Evolutionary conservation across 208 protist genomes (phyloP), one percentile per base, ranked within the genome.

Genomic region (Trypanosoma scelopori): DNA sequence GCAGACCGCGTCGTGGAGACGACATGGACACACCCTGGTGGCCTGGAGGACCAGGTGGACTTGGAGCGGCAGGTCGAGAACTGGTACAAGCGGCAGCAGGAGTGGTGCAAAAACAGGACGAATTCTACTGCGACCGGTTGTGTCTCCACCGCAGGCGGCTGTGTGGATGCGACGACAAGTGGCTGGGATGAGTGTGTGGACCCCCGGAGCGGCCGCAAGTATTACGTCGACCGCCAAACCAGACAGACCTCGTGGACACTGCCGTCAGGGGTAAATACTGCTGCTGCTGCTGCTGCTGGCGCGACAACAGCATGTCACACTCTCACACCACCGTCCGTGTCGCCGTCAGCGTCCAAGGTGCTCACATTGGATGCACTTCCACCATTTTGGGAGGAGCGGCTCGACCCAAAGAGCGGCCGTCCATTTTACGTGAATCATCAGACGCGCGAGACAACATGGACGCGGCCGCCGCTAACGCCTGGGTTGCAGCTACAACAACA

Each of bases 21-120:
- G 13, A 89, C 82, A 12, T 92, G 86, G 86, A 71, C 74, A 49
- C 86, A 92, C 61, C 86, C 86, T 18, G 60, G 79, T 15, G 86
- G 86, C 22, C 23, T 35, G 0, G 73, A 67, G 27, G 69, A 83
- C 35, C 79, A 89, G 63, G 57, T 66, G 30, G 76, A 85, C 16
- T 47, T 81, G n/a, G 66, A 85, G 42, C 55, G 56, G 27, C 69
- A 75, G 25, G 69, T 78, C 7, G 64, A 77, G 37, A 46, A 49
- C 46, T 85, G 79, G 79, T 79, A 71, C 47, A 15, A 49, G n/a
- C 13, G 46, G 27, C 63, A 82, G 50, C 50, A 74, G 42, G 56
- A 49, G 27, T 28, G 45, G 16, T 25, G 59, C 37, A 67, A 41
- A 74, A 69, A 4, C 80, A 75, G 79, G 77, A 82, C 41, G 55